Base-by-base conservation (phyloP, 768 basidiomycete genomes). In the Cystobasidium tubakii region DNA sequence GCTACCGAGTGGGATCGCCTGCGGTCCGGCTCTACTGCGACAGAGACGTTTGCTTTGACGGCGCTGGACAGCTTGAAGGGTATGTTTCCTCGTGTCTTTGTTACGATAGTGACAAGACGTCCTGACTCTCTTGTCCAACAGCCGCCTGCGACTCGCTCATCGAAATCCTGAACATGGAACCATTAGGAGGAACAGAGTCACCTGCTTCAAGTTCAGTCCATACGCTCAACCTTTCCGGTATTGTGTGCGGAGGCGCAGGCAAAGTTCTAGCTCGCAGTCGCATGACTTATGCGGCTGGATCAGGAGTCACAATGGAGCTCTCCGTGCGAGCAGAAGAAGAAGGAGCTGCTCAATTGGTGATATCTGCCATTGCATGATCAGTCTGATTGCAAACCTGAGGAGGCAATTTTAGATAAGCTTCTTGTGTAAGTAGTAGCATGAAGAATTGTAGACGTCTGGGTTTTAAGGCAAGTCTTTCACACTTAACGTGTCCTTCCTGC, bases 91-190 rank as follows among this genome's bases (percentile, higher is more conserved):
- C 39, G 17, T 62, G 27, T 23, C 29, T 27, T 29, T n/a, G n/a
- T n/a, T n/a, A n/a, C n/a, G n/a, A n/a, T n/a, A n/a, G n/a, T n/a
- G n/a, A n/a, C n/a, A n/a, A n/a, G n/a, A n/a, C n/a, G n/a, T n/a
- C n/a, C 66, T 23, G 42, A 33, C 60, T 31, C 75, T 33, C 31
- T n/a, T 66, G 9, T 19, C n/a, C 7, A 15, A 7, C 77, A 95
- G 94, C 92, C 79, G 95, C 95, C 13, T 96, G 94, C 82, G 90
- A 93, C 80, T 96, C 95, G 31, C 89, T 98, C 78, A 87, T 94
- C 78, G 94, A 96, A 79, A 90, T 98, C 34, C 88, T 98, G 75
- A 90, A 91, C 80, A 98, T 99, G 95, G 92, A 97, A 79, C 86
- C 96, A 6, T 84, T 99, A 21, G 95, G 95, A 75, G 96, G 96